Base-by-base conservation (phyloP, 1,139 yeast genomes). In the Pichia sp. region DNA sequence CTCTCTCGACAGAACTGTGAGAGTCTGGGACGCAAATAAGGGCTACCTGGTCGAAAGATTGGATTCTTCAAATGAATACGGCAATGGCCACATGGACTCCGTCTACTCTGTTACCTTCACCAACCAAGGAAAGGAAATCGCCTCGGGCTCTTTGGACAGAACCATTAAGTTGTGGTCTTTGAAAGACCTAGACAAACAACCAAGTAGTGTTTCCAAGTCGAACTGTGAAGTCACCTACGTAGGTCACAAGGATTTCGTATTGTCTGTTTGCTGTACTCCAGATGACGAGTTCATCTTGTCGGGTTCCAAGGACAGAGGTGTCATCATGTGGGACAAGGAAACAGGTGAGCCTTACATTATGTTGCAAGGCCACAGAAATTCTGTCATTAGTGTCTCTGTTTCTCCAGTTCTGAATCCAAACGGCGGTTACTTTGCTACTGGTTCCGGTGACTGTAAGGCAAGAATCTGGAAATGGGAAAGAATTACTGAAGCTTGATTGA, bases 361-460 rank as follows among this genome's bases (percentile, higher is more conserved):
- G 96, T 78, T 93, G 62, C 98, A 91, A 73, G 98, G 99, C 36
- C 99, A 93, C 71, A 84, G 95, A 69, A 93, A 93, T 73, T 87
- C 96, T 23, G 99, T 93, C 49, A 93, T 93, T 60, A 85, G 95
- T 49, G 98, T 93, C 41, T 93, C 96, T 44, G 97, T 93, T 21
- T 64, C 66, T 30, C 70, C 69, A 30, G 68, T 66, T 42, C 60
- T 66, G 59, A 83, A 93, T 44, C 80, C 85, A 56, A 75, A 80
- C 51, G 90, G 87, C 62, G 83, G 85, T 44, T 83, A 89, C 60
- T 93, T 93, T 75, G 99, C 98, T 51, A 91, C 98, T 18, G 99
- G 99, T 56, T 82, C 91, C 70, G 99, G 99, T 67, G 99, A 93
- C 71, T 91, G 96, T 70, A 88, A 91, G 69, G 98, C 98, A 42